A percentile compares a stretch with the other conserved stretches of the same genome.
These are phyloP conservation scores for Exophiala sp. DNA, from an alignment of 2,329 filamentous ascomycete species.

Conservation along the genomic window DNA sequence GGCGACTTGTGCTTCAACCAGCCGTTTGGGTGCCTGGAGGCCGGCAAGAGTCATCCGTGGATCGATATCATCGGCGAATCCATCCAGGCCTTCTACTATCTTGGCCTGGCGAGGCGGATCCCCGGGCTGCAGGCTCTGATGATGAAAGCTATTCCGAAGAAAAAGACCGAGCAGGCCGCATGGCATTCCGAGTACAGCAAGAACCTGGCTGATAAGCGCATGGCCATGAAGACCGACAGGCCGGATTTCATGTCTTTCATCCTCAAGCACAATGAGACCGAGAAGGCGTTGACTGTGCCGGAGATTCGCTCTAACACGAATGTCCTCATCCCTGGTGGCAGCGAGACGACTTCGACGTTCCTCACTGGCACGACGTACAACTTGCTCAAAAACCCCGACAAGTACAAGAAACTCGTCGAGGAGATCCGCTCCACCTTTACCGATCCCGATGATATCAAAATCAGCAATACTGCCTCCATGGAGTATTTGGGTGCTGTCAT, in stretches of 20 bases:
- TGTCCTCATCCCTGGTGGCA: conserved; percentile 41
- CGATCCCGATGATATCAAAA: conserved; percentile 31
- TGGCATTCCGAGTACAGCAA: conserved; percentile 20
- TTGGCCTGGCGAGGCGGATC: not conserved
- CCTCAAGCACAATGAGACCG: conserved; percentile 31
- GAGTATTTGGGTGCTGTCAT: conserved; percentile 44
- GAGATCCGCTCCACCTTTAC: conserved; percentile 31
- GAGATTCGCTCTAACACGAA: conserved; percentile 34
- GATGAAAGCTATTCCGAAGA: conserved; percentile 10
- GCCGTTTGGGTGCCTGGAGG: conserved; percentile 31
- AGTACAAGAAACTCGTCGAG: conserved; percentile 21
- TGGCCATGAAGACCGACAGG: conserved; percentile 19
- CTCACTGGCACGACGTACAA: conserved; percentile 36
- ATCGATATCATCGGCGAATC: conserved; percentile 31
- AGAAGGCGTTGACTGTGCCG: conserved; percentile 26
- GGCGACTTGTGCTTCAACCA: conserved; percentile 34
- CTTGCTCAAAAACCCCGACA: conserved; percentile 27
- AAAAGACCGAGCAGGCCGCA: conserved; percentile 11
- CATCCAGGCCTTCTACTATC: conserved; percentile 18
- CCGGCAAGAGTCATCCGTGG: conserved; percentile 31
- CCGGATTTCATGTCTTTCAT: conserved; percentile 41
- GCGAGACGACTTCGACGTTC: conserved; percentile 40
- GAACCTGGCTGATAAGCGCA: conserved; percentile 9
- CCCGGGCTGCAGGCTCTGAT: not conserved
- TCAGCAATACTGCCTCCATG: conserved; percentile 31